Base-by-base conservation (phyloP, 2,329 filamentous ascomycete genomes). In the Leptographium galeiforme region DNA sequence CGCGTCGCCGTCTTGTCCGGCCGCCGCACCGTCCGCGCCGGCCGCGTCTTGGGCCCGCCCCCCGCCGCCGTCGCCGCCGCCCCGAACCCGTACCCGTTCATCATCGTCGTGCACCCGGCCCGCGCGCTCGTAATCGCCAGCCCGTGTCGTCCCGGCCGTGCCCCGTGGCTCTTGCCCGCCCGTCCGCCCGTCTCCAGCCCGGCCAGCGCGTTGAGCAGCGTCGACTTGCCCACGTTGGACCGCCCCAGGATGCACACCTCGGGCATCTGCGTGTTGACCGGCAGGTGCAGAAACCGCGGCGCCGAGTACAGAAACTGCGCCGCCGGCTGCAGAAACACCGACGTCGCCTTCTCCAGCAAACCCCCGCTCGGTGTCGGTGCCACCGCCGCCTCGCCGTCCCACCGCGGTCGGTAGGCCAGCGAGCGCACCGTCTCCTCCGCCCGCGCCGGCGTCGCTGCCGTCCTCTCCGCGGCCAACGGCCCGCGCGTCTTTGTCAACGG, bases 151-250 rank as follows among this genome's bases (percentile, higher is more conserved):
- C 64, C 61, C 30, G 61, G 56, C 4, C 44, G 49, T 11, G 59
- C 51, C 2, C 63, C 63, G 57, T 67, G 63, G 32, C 54, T 57
- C 30, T 48, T 49, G 33, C 65, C 61, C n/a, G 65, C 65, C 43
- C 48, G 16, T 46, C 50, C 55, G 56, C 54, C 53, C 53, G 55
- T 48, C 57, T 50, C 55, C 47, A 61, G 58, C 38, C 82, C 82
- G 2, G 84, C 79, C 38, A 95, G 76, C 18, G 85, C 85, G 63
- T 95, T 95, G 68, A 95, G 83, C 60, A 94, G 85, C 16, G 87
- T 88, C 2, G 87, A 93, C 66, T 95, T 95, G 63, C 89, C 89
- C 44, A 89, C 88, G 64, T 95, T 95, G 59, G 88, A 89, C 61
- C 90, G 89, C 45, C 89, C 89, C 40, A 94, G 80, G 47, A 95